Evolutionary conservation across 108 stramenopile species (phyloP), one percentile per base, ranked within the genome.

Genomic region (Craspedostauros australis): DNA sequence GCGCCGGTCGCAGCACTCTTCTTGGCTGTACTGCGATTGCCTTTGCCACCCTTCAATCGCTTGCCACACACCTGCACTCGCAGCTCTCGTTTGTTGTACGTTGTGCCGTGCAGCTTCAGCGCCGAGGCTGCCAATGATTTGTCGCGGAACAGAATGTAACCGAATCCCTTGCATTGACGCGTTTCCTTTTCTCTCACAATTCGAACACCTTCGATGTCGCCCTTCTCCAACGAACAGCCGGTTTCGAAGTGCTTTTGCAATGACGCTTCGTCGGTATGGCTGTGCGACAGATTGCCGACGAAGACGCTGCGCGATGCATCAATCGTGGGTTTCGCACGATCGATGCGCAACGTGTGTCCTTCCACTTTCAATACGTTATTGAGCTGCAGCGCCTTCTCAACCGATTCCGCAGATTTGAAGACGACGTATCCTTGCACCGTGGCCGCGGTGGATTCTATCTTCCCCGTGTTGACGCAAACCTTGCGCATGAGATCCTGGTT

Each of bases 151-250:
- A 81, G 54, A 11, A 91, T 79, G 31, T 91, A 91, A 5, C 82
- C 89, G 61, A 91, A 84, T 15, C 89, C 89, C 57, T 84, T 84
- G 46, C 84, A 91, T 48, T 75, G 70, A 34, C 65, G 68, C 0
- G 84, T 86, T 34, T 84, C 78, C 48, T 70, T 77, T 54, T 91
- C 89, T 32, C 89, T 77, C 34, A 91, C 57, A 34, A 91, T 84
- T 1, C 89, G 77, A 3, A 86, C 83, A 15, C 70, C 78, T 22
- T 70, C 62, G 21, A 86, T 65, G 33, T 76, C 73, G 9, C 43
- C 60, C 18, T 46, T 62, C 16, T 77, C 65, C 20, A 64, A 50
- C 2, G 53, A 60, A 40, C 68, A 72, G 7, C 66, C 65, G 20
- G 68, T 27, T 12, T 63, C 37, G 61, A 91, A 91, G 43, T 82